Percentiles rank a stretch among this genome's conserved stretches.
These are phyloP conservation scores for Venturia asperata DNA, from an alignment of 2,329 filamentous ascomycete species.

Conservation along the genomic window DNA sequence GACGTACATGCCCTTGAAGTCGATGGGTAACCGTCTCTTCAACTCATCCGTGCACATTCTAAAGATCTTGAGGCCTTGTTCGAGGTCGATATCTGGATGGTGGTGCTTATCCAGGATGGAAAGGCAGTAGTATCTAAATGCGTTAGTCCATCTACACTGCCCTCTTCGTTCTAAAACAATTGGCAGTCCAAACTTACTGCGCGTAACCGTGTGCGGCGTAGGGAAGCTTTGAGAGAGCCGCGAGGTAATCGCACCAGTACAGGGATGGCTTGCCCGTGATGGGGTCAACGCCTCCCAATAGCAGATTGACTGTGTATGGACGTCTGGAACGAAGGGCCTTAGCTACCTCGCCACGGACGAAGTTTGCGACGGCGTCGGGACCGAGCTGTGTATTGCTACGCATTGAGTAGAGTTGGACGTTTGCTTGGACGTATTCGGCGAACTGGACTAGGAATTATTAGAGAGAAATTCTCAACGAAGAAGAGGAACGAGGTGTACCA, in stretches of 20 bases:
- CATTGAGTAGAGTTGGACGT: slow-evolving; percentile 97
- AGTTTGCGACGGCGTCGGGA: slow-evolving; percentile 81
- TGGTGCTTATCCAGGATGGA: slow-evolving; percentile 98
- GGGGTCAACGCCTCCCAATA: slow-evolving; percentile 87
- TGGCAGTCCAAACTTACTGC: slow-evolving; percentile 54
- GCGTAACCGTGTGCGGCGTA: slow-evolving; percentile 98
- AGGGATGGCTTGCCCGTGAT: slow-evolving; percentile 85
- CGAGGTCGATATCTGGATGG: slow-evolving; percentile 84
- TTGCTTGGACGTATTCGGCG: slow-evolving; percentile 97
- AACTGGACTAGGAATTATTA: slow-evolving; percentile 69
- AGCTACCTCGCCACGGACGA: slow-evolving; percentile 89
- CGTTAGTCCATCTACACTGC: background rate
- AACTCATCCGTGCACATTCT: slow-evolving; percentile 95
- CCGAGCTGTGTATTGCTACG: slow-evolving; percentile 90
- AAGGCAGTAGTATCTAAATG: slow-evolving; percentile 82
- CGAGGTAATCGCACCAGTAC: slow-evolving; percentile 97
- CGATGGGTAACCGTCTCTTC: slow-evolving; percentile 92
- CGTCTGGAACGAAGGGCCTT: slow-evolving; percentile 83
- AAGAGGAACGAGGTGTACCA: slow-evolving; percentile 45
- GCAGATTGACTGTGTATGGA: slow-evolving; percentile 93
- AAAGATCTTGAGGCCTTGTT: slow-evolving; percentile 84
- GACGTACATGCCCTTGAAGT: slow-evolving; percentile 94
- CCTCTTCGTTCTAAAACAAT: too few relatives aligned
- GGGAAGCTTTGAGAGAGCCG: slow-evolving; percentile 76
- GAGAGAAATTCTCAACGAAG: slow-evolving; percentile 8